Evolutionary conservation across 805 yeast species (phyloP).

Genomic region (Schwanniomyces occidentalis): DNA sequence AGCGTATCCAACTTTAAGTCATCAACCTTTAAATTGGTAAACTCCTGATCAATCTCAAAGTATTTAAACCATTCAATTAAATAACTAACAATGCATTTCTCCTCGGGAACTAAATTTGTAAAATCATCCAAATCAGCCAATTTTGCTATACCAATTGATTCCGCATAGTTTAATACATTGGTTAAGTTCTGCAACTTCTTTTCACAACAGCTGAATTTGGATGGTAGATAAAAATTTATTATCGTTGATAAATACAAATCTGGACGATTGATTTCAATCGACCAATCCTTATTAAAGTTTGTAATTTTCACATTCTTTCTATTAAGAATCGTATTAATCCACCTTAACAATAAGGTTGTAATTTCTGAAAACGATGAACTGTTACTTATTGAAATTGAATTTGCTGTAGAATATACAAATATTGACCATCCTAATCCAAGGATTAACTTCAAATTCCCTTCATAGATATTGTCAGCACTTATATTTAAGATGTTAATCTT

Average conservation of each 20-base stretch:
- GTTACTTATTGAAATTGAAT: constrained; percentile 19
- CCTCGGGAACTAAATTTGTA: constrained; percentile 52
- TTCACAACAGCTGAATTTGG: constrained; percentile 21
- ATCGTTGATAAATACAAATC: constrained; percentile 46
- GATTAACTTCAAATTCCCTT: constrained; percentile 47
- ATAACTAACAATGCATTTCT: constrained; percentile 58
- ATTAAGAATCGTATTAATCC: constrained; percentile 48
- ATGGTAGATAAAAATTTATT: constrained; percentile 25
- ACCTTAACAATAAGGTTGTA: constrained; percentile 36
- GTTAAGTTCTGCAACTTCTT: constrained; percentile 30
- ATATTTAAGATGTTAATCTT: constrained; percentile 44
- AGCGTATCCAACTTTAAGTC: constrained; percentile 7
- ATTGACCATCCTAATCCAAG: constrained; percentile 53
- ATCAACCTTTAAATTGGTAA: not conserved
- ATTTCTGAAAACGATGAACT: constrained; percentile 29
- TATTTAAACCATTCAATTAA: constrained; percentile 58
- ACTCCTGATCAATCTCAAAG: constrained; percentile 21
- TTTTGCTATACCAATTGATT: constrained; percentile 48
- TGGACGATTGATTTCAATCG: constrained; percentile 46
- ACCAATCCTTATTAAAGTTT: constrained; percentile 60
- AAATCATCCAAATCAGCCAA: constrained; percentile 59
- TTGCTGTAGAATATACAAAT: constrained; percentile 41
- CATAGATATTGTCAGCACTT: constrained; percentile 51
- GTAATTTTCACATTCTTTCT: constrained; percentile 26
- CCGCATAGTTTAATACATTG: constrained; percentile 43